Evolutionary conservation across 805 yeast genomes (phyloP).

Genomic region (Starmerella bombicola): DNA sequence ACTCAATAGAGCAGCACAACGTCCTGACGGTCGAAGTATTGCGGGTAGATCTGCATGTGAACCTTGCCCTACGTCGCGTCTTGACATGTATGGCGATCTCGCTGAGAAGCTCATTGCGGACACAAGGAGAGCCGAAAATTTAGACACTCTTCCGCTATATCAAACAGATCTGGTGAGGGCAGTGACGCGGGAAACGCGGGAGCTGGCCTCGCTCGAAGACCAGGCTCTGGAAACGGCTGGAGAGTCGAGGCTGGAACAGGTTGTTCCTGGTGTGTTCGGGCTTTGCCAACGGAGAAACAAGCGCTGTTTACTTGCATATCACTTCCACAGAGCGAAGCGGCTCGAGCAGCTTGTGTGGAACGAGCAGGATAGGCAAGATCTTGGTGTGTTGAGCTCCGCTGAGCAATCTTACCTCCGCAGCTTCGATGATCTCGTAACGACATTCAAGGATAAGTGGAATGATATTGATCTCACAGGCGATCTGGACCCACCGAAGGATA

Average conservation of each 20-base stretch:
- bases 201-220: slow-evolving; percentile 32
- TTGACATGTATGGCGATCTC: slow-evolving; percentile 71
- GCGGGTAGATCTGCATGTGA: background rate
- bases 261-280: slow-evolving; percentile 47
- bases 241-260: slow-evolving; percentile 26
- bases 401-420: slow-evolving; percentile 69
- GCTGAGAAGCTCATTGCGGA: slow-evolving; percentile 76
- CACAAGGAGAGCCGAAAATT: slow-evolving; percentile 61
- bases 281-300: slow-evolving; percentile 78
- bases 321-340: slow-evolving; percentile 53
- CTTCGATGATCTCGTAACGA: slow-evolving; percentile 59
- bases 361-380: slow-evolving; percentile 27
- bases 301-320: slow-evolving; percentile 77
- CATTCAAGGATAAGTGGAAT: slow-evolving; percentile 63
- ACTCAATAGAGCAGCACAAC: no score
- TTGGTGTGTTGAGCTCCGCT: slow-evolving; percentile 48
- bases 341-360: slow-evolving; percentile 64
- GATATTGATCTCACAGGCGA: slow-evolving; percentile 82
- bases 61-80: background rate
- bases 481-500: slow-evolving; percentile 80
- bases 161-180: slow-evolving; percentile 59
- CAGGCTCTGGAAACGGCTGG: slow-evolving; percentile 44
- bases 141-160: slow-evolving; percentile 56
- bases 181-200: slow-evolving; percentile 55
- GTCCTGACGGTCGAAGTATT: no score